Base-by-base conservation (phyloP, 169 alveolate species). In the Blepharisma undulans region DNA sequence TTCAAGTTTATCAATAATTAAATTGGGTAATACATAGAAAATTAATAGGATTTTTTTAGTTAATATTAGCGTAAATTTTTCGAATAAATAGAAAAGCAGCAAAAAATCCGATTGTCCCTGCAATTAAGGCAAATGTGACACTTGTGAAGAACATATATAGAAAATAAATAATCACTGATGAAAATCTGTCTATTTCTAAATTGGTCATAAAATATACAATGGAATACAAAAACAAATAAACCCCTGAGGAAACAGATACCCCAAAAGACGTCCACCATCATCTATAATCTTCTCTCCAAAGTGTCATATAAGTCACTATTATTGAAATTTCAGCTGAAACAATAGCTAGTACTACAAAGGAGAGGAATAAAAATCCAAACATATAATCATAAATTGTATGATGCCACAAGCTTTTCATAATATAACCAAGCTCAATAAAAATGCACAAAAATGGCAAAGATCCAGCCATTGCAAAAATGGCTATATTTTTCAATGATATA, bases 261-360 rank as follows among this genome's bases (percentile, higher is more conserved):
- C 93, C 71, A 85, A 94, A 95, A 25, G 97, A 94, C 48, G 95
- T 78, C 98, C 98, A 96, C 98, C 98, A 96, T 97, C 98, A 96
- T 77, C 94, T 91, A 92, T 95, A 95, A 79, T 96, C 97, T 76
- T 95, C 97, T 90, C 94, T 92, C 92, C 96, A 93, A 61, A 95
- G 93, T 80, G 94, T 87, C 36, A 94, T 90, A 87, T 92, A 94
- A 3, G 92, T 94, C 77, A 93, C 60, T 72, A 96, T 82, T 77
- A 94, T 94, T 25, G 96, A 85, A 32, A 94, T 85, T 79, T 95
- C 97, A 82, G 95, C 95, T 81, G 96, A 91, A 27, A 93, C 89
- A 32, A 94, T 78, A n/a, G 93, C 90, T 32, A 95, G 91, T 6
- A 95, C 77, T 29, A 94, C 91, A 74, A 91, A 82, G 4, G 92